These are phyloP conservation scores for Pyrenophora graminea DNA, from an alignment of 2,329 filamentous ascomycete genomes.

Conservation along the genomic window DNA sequence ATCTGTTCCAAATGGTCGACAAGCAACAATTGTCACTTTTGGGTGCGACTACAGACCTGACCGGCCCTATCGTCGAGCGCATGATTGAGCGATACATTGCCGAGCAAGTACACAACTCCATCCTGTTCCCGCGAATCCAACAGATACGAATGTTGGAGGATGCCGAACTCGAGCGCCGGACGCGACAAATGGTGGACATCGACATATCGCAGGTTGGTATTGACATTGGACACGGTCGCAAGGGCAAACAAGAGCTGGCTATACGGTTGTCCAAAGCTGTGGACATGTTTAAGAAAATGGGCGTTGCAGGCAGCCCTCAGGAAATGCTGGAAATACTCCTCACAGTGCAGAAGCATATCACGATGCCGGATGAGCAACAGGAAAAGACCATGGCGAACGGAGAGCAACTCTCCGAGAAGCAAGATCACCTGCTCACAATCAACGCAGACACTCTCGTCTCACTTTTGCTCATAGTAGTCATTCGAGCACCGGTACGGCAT, in stretches of 20 bases:
- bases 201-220: constrained; percentile 96
- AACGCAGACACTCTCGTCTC: constrained; percentile 94
- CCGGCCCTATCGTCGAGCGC: constrained; percentile 86
- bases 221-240: constrained; percentile 74
- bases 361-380: constrained; percentile 56
- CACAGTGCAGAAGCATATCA: constrained; percentile 81
- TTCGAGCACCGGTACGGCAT: constrained; percentile 84
- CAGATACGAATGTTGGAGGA: constrained; percentile 80
- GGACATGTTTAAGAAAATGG: constrained; percentile 87
- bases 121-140: constrained; percentile 82
- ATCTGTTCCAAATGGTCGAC: constrained; percentile 93
- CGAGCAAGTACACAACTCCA: constrained; percentile 83
- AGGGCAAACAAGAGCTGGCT: constrained; percentile 80
- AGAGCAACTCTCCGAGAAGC: constrained; percentile 54
- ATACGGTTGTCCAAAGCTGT: constrained; percentile 77
- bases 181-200: constrained; percentile 89
- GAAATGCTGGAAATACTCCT: constrained; percentile 85
- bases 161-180: constrained; percentile 83
- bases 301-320: constrained; percentile 75
- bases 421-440: constrained; percentile 63
- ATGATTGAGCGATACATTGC: constrained; percentile 94
- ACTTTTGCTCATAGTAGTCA: constrained; percentile 86
- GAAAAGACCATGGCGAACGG: constrained; percentile 25
- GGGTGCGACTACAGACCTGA: constrained; percentile 90
- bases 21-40: constrained; percentile 92